Base-by-base conservation (phyloP, 2,329 filamentous ascomycete genomes). In the Clarireedia hainanense region DNA sequence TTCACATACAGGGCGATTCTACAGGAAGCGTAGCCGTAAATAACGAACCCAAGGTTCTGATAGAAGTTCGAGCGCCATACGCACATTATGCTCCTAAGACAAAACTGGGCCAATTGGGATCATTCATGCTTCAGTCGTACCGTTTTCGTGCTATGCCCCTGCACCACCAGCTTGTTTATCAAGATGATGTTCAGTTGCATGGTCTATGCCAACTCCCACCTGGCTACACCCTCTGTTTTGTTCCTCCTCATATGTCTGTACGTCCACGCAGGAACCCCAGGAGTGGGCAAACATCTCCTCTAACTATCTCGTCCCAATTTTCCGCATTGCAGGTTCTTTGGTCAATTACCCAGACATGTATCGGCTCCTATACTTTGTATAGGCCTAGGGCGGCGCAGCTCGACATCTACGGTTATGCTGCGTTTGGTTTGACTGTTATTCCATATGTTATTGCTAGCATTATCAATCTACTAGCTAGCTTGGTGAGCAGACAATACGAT, bases 401-500 rank as follows among this genome's bases (percentile, higher is more conserved):
- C 5, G 34, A 51, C 7, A 20, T 24, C n/a, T 56, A 47, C 26
- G 54, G 54, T 1, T 56, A 51, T 37, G 54, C 39, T 30, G 54
- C 54, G 15, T 56, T 56, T 52, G 48, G 48, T 17, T 52, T 56
- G 48, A 52, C 54, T 2, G 54, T 56, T 26, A 56, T 56, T 40
- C 54, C 54, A 4, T 56, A 56, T 47, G 40, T 52, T 10, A 40
- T 52, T 6, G 45, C 45, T 5, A 50, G 45, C 4, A 36, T 56
- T 10, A 48, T 52, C 12, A 56, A 56, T 56, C 27, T 56, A 15
- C 15, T 52, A 4, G 49, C 23, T 30, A 42, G 48, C 7, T 26
- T 56, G 34, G 48, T 56, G 14, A 52, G 36, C 34, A 39, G 40
- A 6, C 39, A 51, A 27, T 56, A 56, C 34, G 26, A 46, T 23